These are phyloP conservation scores for Chaetomiaceae sp. DNA, from an alignment of 2,329 filamentous ascomycete species.

Conservation along the genomic window DNA sequence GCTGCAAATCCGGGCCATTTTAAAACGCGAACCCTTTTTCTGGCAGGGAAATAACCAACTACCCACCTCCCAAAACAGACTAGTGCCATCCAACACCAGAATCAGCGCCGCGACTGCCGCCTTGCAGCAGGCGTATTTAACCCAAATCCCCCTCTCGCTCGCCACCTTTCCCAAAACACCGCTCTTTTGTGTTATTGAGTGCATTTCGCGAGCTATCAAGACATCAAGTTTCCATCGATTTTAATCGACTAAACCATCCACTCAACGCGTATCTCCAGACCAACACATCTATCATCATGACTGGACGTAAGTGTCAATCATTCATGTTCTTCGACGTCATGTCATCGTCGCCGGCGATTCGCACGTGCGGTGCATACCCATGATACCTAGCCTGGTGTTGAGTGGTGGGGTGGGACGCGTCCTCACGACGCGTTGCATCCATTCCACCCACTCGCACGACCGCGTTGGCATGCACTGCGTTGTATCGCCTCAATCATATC, in stretches of 20 bases:
- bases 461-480: not conserved
- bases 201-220: conserved; percentile 12
- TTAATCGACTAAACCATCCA: conserved; percentile 19
- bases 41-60: conserved; percentile 10
- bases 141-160: conserved; percentile 8
- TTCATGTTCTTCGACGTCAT: conserved; percentile 7
- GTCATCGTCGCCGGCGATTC: conserved; percentile 21
- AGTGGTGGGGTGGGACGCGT: conserved; percentile 22
- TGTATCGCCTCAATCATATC: not conserved
- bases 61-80: conserved; percentile 19
- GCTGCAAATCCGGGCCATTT: conserved; percentile 11
- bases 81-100: conserved; percentile 19
- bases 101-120: conserved; percentile 15
- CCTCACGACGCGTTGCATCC: conserved; percentile 26
- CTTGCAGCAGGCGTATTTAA: conserved; percentile 17
- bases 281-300: conserved; percentile 51
- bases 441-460: not conserved
- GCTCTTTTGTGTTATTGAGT: conserved; percentile 18
- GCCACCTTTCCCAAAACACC: conserved; percentile 11
- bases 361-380: conserved; percentile 5
- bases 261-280: conserved; percentile 31
- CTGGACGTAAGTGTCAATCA: conserved; percentile 58
- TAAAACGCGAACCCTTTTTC: conserved; percentile 5
- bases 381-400: no score
- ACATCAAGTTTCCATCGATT: conserved; percentile 18